phyloP scores from a whole-genome alignment of 805 yeast species.

The Yamadazyma akitaensis region DNA sequence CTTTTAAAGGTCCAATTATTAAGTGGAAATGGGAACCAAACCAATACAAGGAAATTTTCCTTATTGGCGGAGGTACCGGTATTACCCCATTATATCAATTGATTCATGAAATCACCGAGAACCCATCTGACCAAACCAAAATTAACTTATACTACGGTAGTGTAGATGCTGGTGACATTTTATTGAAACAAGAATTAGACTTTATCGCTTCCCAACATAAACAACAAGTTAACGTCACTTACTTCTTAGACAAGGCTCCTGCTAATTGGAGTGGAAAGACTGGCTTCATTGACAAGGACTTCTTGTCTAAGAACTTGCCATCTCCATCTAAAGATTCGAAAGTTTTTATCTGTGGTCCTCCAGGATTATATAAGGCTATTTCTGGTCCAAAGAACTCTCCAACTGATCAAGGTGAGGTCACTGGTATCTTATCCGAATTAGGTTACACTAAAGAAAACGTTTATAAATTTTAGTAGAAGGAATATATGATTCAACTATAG shows the following conservation, averaged over 20 bases:
- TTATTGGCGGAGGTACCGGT: constrained; percentile 96
- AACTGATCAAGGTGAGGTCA: constrained; percentile 89
- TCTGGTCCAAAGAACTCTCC: constrained; percentile 86
- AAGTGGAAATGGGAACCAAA: constrained; percentile 92
- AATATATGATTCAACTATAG: not conserved
- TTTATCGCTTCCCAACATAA: constrained; percentile 61
- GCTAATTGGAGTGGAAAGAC: constrained; percentile 50
- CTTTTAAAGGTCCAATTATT: constrained; percentile 90
- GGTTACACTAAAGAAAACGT: constrained; percentile 87
- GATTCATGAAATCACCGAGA: constrained; percentile 66
- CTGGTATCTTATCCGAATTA: constrained; percentile 82
- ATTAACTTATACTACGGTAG: constrained; percentile 80
- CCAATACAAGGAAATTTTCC: constrained; percentile 71
- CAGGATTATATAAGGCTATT: constrained; percentile 80
- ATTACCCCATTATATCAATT: constrained; percentile 94
- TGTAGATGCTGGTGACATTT: constrained; percentile 72
- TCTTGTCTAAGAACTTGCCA: constrained; percentile 58
- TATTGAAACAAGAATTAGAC: constrained; percentile 77
- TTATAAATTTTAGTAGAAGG: constrained; percentile 65
- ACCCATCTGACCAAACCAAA: constrained; percentile 88
- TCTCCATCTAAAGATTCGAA: constrained; percentile 54
- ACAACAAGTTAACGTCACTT: constrained; percentile 72
- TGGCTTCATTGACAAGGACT: constrained; percentile 81
- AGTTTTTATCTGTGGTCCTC: constrained; percentile 94
- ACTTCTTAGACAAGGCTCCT: constrained; percentile 73